Evolutionary conservation across 208 protist species (phyloP).

Genomic region (Angomonas desouzai): DNA sequence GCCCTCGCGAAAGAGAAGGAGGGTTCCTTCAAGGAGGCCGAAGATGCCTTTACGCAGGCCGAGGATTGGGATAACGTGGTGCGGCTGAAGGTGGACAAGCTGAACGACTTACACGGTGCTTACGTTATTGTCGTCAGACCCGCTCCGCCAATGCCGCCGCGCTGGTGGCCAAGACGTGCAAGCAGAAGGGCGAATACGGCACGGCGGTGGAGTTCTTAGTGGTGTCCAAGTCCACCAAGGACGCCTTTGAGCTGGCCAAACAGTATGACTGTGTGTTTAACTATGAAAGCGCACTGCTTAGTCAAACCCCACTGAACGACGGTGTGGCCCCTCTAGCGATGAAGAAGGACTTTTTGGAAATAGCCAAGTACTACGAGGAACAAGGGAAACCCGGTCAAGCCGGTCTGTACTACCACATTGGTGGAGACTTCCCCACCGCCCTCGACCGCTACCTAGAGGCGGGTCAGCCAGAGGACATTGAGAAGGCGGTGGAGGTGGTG

Average conservation of each 20-base stretch:
- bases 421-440: slow-evolving; percentile 84
- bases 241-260: slow-evolving; percentile 94
- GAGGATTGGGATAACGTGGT: slow-evolving; percentile 96
- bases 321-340: slow-evolving; percentile 66
- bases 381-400: slow-evolving; percentile 73
- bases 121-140: slow-evolving; percentile 93
- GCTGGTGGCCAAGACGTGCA: slow-evolving; percentile 91
- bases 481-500: slow-evolving; percentile 93
- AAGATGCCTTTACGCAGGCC: slow-evolving; percentile 89
- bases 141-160: slow-evolving; percentile 88
- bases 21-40: slow-evolving; percentile 89
- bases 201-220: slow-evolving; percentile 96
- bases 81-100: slow-evolving; percentile 91
- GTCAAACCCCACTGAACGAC: slow-evolving; percentile 78
- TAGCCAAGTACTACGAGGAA: slow-evolving; percentile 93
- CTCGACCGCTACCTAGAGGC: slow-evolving; percentile 90
- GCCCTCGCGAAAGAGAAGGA: slow-evolving; percentile 87
- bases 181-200: slow-evolving; percentile 76
- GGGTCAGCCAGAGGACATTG: slow-evolving; percentile 81
- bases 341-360: slow-evolving; percentile 77
- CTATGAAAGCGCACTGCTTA: slow-evolving; percentile 77
- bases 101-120: slow-evolving; percentile 93
- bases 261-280: slow-evolving; percentile 81
- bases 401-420: slow-evolving; percentile 91
- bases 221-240: slow-evolving; percentile 85